Evolutionary conservation across 2,329 filamentous ascomycete genomes (phyloP), one percentile per base, ranked within the genome.

Genomic region (Cyphellophora europaea): DNA sequence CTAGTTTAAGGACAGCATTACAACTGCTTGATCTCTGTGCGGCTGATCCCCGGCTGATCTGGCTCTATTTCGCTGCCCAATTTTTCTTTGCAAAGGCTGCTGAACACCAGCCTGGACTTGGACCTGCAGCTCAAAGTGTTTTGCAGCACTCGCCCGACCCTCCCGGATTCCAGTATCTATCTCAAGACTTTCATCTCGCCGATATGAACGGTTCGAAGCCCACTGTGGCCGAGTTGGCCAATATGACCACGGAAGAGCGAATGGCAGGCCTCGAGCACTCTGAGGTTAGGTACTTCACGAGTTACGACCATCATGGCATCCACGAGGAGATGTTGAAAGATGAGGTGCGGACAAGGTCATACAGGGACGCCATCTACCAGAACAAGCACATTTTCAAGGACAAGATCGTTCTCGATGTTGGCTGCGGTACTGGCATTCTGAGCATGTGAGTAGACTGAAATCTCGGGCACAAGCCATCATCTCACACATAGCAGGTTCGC

Each of bases 231-330:
- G 43, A 47, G 21, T 25, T 49, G 42, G 47, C 45, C 32, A 38
- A 35, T 10, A 49, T 49, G 45, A 44, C 47, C 52, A 64, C 60
- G 37, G 63, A 63, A 42, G 65, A 68, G 45, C 56, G 61, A 42
- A 64, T 67, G 62, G 61, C 61, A 19, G 64, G 62, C 51, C 79
- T 94, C 74, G 82, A 84, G 59, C 88, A 94, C 67, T 91, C 88
- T 47, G 91, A 98, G 72, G 87, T 93, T 63, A 91, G 96, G 65
- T 98, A 96, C 72, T 96, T 96, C 71, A 96, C 95, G 69, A 94
- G 87, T 64, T 96, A 96, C 63, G 93, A 96, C 62, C 91, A 96
- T 66, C 89, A 96, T 74, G 89, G 88, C 88, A 56, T 55, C 21
- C 50, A 54, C 41, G 53, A 57, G 32, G 52, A 55, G 49, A 50